A percentile compares a stretch with the other conserved stretches of the same genome.
phyloP scores from a whole-genome alignment of 768 basidiomycete species.

The Serendipita vermifera region DNA sequence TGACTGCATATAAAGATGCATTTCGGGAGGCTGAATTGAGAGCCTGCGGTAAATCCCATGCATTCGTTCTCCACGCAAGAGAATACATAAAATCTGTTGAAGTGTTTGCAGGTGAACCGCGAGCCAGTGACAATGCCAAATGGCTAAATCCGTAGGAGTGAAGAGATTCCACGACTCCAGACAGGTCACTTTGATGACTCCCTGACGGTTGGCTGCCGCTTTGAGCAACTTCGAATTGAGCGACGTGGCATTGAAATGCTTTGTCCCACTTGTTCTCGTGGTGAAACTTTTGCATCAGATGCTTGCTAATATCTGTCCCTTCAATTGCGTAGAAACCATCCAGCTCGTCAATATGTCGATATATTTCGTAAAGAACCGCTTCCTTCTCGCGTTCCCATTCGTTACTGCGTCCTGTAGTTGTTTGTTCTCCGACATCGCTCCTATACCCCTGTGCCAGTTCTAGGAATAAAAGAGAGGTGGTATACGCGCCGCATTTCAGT shows the following conservation, averaged over 20 bases:
- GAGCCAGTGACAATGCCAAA: constrained; percentile 60
- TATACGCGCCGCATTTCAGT: constrained; percentile 67
- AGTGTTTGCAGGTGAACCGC: constrained; percentile 22
- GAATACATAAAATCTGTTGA: constrained; percentile 49
- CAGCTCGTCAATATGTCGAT: constrained; percentile 90
- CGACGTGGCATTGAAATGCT: constrained; percentile 83
- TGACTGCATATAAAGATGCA: constrained; percentile 57
- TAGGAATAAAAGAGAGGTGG: constrained; percentile 79
- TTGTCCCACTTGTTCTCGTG: constrained; percentile 91
- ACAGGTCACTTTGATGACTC: not conserved
- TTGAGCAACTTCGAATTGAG: constrained; percentile 54
- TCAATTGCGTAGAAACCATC: constrained; percentile 96
- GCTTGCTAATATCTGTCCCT: constrained; percentile 58
- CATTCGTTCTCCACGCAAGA: constrained; percentile 87
- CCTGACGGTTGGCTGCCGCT: constrained; percentile 33
- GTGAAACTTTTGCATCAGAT: constrained; percentile 73
- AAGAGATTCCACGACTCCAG: constrained; percentile 62
- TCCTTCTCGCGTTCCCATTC: constrained; percentile 33
- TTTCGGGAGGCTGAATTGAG: constrained; percentile 33
- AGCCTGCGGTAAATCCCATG: constrained; percentile 82
- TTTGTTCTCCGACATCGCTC: constrained; percentile 14
- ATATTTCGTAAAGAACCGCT: constrained; percentile 78
- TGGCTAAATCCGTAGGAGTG: constrained; percentile 83
- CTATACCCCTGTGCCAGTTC: constrained; percentile 57
- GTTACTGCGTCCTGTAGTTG: not conserved